Base-by-base conservation (phyloP, 805 yeast genomes). In the Starmerella geochares region DNA sequence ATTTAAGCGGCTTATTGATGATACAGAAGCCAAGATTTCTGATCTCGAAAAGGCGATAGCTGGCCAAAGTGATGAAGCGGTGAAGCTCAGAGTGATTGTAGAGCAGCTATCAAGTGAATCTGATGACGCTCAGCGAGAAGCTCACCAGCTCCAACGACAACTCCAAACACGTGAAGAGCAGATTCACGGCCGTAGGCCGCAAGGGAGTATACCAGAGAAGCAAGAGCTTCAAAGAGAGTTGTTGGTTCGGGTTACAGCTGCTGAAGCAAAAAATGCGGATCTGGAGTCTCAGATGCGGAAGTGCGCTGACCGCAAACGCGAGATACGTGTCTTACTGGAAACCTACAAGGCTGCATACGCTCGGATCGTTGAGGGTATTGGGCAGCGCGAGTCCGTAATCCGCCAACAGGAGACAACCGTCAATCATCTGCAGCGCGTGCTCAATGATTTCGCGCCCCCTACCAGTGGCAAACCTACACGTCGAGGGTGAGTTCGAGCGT, bases 221-320 rank as follows among this genome's bases (percentile, higher is more conserved):
- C 17, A 27, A 17, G 33, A 27, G n/a, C 16, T 14, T 8, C 16
- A 25, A 19, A 27, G 24, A 7, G 9, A 25, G 4, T 13, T 19
- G 4, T 1, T 10, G 17, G 33, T 25, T 16, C 20, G 11, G 32
- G 23, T 27, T 16, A 14, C 3, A 13, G 31, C 32, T 8, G n/a
- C 24, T 4, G 44, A 40, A 23, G 24, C n/a, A 7, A 25, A 13
- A 3, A 40, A 40, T 14, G 3, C 8, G 4, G 32, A 16, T 4
- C 23, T 40, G 14, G 44, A 40, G 23, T 7, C 8, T 2, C 16
- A 40, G 24, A 27, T 40, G 44, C 44, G 33, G 8, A 7, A 40
- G n/a, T 27, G 44, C 25, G 44, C 44, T 16, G 24, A 27, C 24
- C 32, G 44, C 24, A 40, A 40, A 28, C 44, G 44, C 14, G 44